Evolutionary conservation across 2,329 filamentous ascomycete genomes (phyloP), one percentile per base, ranked within the genome.

Genomic region (Nannizziopsis barbatae): DNA sequence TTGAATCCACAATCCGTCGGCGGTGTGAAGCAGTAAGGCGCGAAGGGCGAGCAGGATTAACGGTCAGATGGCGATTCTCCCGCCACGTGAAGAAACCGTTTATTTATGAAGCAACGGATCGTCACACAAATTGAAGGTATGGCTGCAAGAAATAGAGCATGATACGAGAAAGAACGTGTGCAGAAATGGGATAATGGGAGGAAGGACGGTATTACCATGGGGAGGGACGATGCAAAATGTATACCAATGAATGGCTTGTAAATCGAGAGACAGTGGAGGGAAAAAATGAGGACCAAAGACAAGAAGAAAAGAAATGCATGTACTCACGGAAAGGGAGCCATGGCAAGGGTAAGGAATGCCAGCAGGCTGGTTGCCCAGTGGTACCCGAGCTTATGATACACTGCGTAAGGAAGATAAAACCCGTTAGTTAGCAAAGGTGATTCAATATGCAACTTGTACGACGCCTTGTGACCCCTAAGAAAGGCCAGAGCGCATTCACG

Each of bases 301-400:
- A 14, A 10, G 41, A 37, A 11, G 9, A 33, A 33, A 20, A 31
- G 27, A 41, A 20, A 14, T 17, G 36, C 14, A 17, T 11, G 30
- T 43, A 67, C 67, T 60, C 60, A 71, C 68, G 70, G 70, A 45
- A 71, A 71, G 17, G 69, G 69, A 35, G 63, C 55, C 67, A 71
- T 71, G 41, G 56, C 58, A 35, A 71, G 56, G 14, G 67, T 70
- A 36, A 72, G 53, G 50, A 71, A 70, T 10, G 62, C 70, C 9
- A 71, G 56, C 9, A 72, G 56, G 5, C 65, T 62, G 10, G 68
- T 69, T 18, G 69, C 70, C 70, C 70, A 72, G 51, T 71, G 66
- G 50, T 65, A 71, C 20, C 66, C 66, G 12, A 72, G 60, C 20
- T 63, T 65, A 39, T 71, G 61, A 52, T 72, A 72, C 70, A 72